Evolutionary conservation across 257 asterid genomes (phyloP), one percentile per base, ranked within the genome.

Genomic region (Phtheirospermum japonicum): DNA sequence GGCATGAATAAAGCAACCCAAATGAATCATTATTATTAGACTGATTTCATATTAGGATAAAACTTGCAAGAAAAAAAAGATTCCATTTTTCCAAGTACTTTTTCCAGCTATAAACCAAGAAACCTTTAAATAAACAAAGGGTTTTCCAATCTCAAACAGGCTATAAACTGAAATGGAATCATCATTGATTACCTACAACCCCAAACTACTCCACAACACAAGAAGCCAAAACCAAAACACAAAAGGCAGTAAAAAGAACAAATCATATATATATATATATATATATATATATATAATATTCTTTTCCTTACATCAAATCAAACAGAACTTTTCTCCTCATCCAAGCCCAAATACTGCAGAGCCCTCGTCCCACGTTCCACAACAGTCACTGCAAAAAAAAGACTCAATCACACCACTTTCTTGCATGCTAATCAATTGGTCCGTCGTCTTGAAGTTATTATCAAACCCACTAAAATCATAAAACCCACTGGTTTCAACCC

Each of bases 351-450:
- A 81, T 72, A 85, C 80, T 85, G 98, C 72, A 90, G 71, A 73
- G 98, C 98, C 70, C 81, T 88, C 13, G 72, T 80, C 57, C 95
- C 96, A 76, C 98, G 88, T 57, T 90, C 98, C 64, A 90, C 96
- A 4, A 92, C 85, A 31, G 96, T 90, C 54, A 88, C 98, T 90
- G 85, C 77, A 63, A 49, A 20, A 51, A 19, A n/a, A n/a, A 46
- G n/a, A n/a, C n/a, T n/a, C n/a, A n/a, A n/a, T n/a, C n/a, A n/a
- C n/a, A n/a, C n/a, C n/a, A n/a, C n/a, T n/a, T n/a, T n/a, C n/a
- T n/a, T n/a, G n/a, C n/a, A n/a, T n/a, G n/a, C n/a, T n/a, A n/a
- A n/a, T n/a, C n/a, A n/a, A n/a, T n/a, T n/a, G n/a, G n/a, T n/a
- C n/a, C n/a, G n/a, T n/a, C n/a, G n/a, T n/a, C n/a, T n/a, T n/a